Base-by-base conservation (phyloP, 2,329 filamentous ascomycete genomes). In the Diaporthe helianthi region DNA sequence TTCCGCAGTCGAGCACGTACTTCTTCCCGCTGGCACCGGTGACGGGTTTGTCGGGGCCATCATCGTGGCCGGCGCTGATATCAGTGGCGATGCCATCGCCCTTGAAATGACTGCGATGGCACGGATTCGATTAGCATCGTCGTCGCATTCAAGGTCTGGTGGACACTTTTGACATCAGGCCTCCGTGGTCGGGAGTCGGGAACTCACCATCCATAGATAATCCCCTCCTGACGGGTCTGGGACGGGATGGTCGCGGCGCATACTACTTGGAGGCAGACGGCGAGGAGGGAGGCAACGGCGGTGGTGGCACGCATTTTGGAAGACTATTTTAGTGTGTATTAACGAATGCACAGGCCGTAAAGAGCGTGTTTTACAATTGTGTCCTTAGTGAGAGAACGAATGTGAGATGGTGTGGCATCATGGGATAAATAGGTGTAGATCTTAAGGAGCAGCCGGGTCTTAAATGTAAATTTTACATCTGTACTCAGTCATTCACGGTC, bases 1-100 rank as follows among this genome's bases (percentile, higher is more conserved):
- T 61, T 17, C 55, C 55, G 6, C 55, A 61, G 19, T 61, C 38
- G 38, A 61, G 41, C 55, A 22, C 26, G 55, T 61, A 61, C 5
- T 24, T 61, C 26, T 46, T 61, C 4, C 55, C 55, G 26, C 55
- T 61, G 12, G 38, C 22, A 5, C 55, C 55, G 38, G 38, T 61
- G 2, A 61, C 9, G 4, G 55, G 55, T 3, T 24, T 38, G 7
- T 61, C 55, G 2, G 24, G 2, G 55, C 55, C 55, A 7, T 24
- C 38, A 17, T 61, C 55, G 38, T 61, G 55, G 24, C 55, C 55
- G 6, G 47, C 55, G 26, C 55, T 47, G 26, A 61, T 46, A n/a
- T 61, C 41, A 2, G 55, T 26, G 1, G 19, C 22, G 19, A 61
- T 61, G 0, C 55, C 55, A 8, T 61, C 55, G 10, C 55, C 55